Evolutionary conservation across 768 basidiomycete species (phyloP).

Genomic region (Phaeolepiota aurea): DNA sequence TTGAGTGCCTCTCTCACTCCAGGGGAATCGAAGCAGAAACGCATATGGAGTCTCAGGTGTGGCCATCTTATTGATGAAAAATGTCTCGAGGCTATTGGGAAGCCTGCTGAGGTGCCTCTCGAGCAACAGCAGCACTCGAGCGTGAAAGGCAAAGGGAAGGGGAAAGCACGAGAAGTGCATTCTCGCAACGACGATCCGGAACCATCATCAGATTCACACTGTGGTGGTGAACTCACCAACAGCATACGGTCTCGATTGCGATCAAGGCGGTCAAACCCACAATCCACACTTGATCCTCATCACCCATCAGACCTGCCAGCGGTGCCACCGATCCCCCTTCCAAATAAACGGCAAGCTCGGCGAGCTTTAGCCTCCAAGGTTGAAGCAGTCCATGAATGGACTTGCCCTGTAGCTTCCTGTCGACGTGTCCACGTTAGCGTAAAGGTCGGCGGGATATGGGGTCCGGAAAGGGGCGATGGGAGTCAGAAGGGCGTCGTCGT

Average conservation of each 20-base stretch:
- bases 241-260: slow-evolving; percentile 55
- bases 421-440: slow-evolving; percentile 46
- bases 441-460: slow-evolving; percentile 50
- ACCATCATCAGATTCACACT: slow-evolving; percentile 4
- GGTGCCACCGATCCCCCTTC: slow-evolving; percentile 4
- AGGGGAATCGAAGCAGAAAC: slow-evolving; percentile 33
- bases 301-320: slow-evolving; percentile 14
- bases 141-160: slow-evolving; percentile 39
- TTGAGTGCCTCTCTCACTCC: slow-evolving; percentile 39
- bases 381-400: slow-evolving; percentile 50
- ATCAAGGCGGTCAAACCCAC: slow-evolving; percentile 20
- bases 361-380: slow-evolving; percentile 24
- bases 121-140: background rate
- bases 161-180: slow-evolving; percentile 19
- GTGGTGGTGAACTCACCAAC: too few relatives aligned
- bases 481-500: background rate
- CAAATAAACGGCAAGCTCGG: slow-evolving; percentile 13
- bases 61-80: slow-evolving; percentile 77
- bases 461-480: background rate
- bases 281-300: slow-evolving; percentile 2
- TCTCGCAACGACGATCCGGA: slow-evolving; percentile 3
- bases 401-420: slow-evolving; percentile 58
- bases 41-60: slow-evolving; percentile 67
- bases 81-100: slow-evolving; percentile 53
- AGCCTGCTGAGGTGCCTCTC: slow-evolving; percentile 19